Evolutionary conservation across 768 basidiomycete genomes (phyloP).

Genomic region (Amyloporia xantha): DNA sequence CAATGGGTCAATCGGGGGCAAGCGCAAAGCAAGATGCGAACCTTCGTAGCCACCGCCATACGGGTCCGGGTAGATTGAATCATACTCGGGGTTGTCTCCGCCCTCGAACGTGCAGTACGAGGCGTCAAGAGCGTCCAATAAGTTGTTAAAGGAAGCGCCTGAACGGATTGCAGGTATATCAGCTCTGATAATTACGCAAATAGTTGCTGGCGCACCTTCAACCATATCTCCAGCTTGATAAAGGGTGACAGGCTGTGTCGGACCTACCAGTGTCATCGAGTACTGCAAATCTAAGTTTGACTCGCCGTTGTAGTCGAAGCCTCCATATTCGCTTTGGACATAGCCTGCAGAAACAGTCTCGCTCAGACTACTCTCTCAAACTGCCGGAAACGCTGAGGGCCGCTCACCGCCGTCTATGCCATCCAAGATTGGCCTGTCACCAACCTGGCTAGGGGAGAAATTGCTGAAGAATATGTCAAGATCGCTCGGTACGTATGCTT

Average conservation of each 20-base stretch:
- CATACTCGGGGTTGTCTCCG: conserved; percentile 33
- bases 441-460: conserved; percentile 34
- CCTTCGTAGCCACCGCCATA: conserved; percentile 32
- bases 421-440: conserved; percentile 30
- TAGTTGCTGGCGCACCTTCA: conserved; percentile 6
- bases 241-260: conserved; percentile 15
- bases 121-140: conserved; percentile 38
- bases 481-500: conserved; percentile 36
- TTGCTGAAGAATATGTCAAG: conserved; percentile 38
- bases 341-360: conserved; percentile 18
- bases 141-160: conserved; percentile 40
- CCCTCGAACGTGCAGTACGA: conserved; percentile 40
- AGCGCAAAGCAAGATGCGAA: conserved; percentile 20
- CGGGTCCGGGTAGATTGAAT: conserved; percentile 38
- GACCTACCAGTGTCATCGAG: conserved; percentile 40
- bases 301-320: conserved; percentile 53
- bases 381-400: neutral
- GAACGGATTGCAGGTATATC: neutral
- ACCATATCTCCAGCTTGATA: conserved; percentile 21
- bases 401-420: conserved; percentile 30
- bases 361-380: neutral
- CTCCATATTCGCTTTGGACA: conserved; percentile 34
- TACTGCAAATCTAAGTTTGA: conserved; percentile 72
- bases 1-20: neutral
- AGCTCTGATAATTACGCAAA: neutral